These are phyloP conservation scores for Wallacemonas sp. DNA, from an alignment of 208 protist genomes.

Conservation along the genomic window DNA sequence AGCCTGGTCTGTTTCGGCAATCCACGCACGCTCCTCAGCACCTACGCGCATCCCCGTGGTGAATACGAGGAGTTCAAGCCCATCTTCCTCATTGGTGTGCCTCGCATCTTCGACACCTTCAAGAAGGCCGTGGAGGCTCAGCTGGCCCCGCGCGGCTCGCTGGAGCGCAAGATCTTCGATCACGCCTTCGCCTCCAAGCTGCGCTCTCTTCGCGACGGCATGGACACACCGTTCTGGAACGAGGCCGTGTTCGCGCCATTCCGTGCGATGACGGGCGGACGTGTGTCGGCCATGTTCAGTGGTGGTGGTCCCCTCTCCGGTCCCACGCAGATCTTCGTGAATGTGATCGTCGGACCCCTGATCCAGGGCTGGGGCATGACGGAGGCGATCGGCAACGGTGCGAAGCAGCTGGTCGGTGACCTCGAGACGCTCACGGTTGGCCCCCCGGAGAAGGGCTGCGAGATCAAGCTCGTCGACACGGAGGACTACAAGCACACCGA, in stretches of 20 bases:
- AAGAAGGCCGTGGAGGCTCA: conserved; percentile 42
- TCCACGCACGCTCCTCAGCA: conserved; percentile 31
- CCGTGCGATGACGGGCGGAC: conserved; percentile 35
- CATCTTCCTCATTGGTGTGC: conserved; percentile 52
- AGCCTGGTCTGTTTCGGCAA: conserved; percentile 44
- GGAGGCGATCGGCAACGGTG: conserved; percentile 45
- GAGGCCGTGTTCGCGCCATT: conserved; percentile 47
- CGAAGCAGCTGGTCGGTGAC: conserved; percentile 33
- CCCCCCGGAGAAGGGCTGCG: conserved; percentile 29
- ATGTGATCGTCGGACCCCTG: conserved; percentile 31
- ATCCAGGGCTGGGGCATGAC: conserved; percentile 75
- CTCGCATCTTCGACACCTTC: conserved; percentile 56
- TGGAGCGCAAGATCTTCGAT: conserved; percentile 44
- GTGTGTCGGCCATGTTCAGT: conserved; percentile 37
- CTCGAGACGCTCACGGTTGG: conserved; percentile 20
- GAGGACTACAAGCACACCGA: conserved; percentile 52
- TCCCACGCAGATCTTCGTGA: conserved; percentile 44
- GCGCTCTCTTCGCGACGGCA: conserved; percentile 27
- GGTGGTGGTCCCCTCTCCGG: conserved; percentile 50
- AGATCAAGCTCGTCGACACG: conserved; percentile 86
- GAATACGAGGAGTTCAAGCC: conserved; percentile 51
- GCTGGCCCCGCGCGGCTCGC: conserved; percentile 20
- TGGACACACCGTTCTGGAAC: conserved; percentile 53
- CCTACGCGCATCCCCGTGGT: conserved; percentile 32
- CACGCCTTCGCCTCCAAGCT: conserved; percentile 33